phyloP scores from a whole-genome alignment of 352 stramenopile species.

The Globisporangium cylindrosporum region DNA sequence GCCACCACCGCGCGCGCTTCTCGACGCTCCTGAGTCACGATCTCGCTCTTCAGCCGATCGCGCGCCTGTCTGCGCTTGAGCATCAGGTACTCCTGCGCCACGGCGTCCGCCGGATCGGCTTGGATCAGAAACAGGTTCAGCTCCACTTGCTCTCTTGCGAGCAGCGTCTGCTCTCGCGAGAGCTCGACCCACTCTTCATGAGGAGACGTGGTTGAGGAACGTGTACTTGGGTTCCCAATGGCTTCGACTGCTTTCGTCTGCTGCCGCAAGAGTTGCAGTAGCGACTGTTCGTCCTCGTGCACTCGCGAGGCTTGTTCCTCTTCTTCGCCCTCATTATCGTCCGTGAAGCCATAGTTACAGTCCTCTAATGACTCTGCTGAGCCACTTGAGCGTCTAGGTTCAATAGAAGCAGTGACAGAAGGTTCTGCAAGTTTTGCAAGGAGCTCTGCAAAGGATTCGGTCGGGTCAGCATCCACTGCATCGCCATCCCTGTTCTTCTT shows the following conservation, averaged over 20 bases:
- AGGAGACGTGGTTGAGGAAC: neutral
- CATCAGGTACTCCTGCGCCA: conserved; percentile 3
- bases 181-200: conserved; percentile 4
- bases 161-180: neutral
- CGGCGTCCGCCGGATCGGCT: neutral
- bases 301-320: neutral
- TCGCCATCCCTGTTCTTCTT: neutral
- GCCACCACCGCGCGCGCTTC: neutral
- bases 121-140: conserved; percentile 1
- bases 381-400: neutral
- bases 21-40: neutral
- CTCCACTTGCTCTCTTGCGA: neutral
- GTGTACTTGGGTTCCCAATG: neutral
- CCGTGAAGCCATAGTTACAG: neutral
- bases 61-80: neutral
- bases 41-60: neutral
- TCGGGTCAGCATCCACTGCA: neutral
- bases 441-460: conserved; percentile 1
- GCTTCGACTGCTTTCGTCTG: neutral
- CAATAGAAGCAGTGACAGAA: neutral
- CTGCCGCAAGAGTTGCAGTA: neutral
- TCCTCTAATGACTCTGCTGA: neutral
- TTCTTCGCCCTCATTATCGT: neutral
- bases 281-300: neutral
- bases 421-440: neutral